Percentiles rank a stretch among this genome's conserved stretches.
Conservation (phyloP, 2,329 filamentous ascomycete genomes). For the Clarireedia hainanense region DNA sequence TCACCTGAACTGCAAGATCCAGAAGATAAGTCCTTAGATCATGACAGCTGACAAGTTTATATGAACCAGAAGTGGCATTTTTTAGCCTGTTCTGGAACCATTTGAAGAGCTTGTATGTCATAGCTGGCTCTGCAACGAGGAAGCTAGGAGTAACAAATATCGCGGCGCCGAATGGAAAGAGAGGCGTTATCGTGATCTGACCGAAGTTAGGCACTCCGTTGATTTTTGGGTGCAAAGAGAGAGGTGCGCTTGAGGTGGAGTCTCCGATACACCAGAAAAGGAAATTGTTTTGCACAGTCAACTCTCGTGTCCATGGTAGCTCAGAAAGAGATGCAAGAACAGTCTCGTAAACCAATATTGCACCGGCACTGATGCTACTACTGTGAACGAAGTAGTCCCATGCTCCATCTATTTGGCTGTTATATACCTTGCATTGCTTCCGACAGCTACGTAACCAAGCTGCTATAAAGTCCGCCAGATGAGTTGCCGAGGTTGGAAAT, state of each 20-base stretch:
- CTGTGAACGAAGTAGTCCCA: constrained; percentile 39
- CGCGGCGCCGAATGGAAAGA: constrained; percentile 39
- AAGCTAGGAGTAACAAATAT: constrained; percentile 45
- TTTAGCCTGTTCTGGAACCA: constrained; percentile 32
- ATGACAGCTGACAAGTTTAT: constrained; percentile 18
- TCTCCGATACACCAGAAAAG: constrained; percentile 25
- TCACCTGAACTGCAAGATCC: constrained; percentile 21
- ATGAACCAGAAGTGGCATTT: constrained; percentile 10
- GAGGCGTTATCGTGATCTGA: constrained; percentile 30
- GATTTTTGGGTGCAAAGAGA: constrained; percentile 12
- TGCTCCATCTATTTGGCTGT: constrained; percentile 35
- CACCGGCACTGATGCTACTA: constrained; percentile 12
- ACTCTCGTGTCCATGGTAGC: constrained; percentile 13
- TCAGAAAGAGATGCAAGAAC: constrained; percentile 14
- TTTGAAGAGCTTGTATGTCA: constrained; percentile 32
- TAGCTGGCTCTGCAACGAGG: constrained; percentile 37
- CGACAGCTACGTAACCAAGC: constrained; percentile 38
- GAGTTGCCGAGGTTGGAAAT: constrained; percentile 36
- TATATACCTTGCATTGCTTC: constrained; percentile 35
- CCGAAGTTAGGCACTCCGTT: constrained; percentile 24
- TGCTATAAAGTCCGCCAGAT: constrained; percentile 33
- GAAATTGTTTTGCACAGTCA: constrained; percentile 4
- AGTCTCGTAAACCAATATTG: constrained; percentile 26
- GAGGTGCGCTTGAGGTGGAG: constrained; percentile 17
- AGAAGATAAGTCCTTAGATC: constrained; percentile 23